Base-by-base conservation (phyloP, 2,329 filamentous ascomycete genomes). In the Leptographium wingfieldii region DNA sequence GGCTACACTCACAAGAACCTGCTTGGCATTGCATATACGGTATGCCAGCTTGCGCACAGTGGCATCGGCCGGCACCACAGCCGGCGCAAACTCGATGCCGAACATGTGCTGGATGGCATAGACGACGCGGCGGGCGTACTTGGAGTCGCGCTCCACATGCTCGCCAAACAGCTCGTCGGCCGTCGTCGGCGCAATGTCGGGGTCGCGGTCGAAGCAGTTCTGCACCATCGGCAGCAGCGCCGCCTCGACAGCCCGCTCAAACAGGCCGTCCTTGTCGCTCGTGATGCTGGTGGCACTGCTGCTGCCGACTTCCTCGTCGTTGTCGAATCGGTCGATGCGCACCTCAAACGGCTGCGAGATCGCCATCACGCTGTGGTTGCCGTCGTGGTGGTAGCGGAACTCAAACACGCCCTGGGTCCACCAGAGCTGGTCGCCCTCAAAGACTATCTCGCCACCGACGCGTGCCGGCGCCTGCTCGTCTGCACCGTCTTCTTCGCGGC, bases 101-200 rank as follows among this genome's bases (percentile, higher is more conserved):
- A 99, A 95, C 91, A 96, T 96, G 70, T 95, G 88, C 64, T 89
- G 87, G 33, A 99, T 90, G 5, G 92, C 94, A 71, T 95, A 97
- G 0, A 97, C 92, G 12, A 97, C 88, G 51, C 94, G 78, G 72
- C 85, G 89, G 0, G 92, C 87, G 67, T 91, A 97, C 72, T 95
- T 96, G 64, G 86, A 83, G 65, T 96, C 88, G 29, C 91, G 79
- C 68, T 96, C 91, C 1, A 96, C 88, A 49, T 92, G 78, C 55
- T 83, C 84, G 0, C 94, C 94, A 70, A 96, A 99, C 3, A 83
- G 77, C 69, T 97, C 92, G 11, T 92, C 87, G 0, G 84, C 78
- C 2, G 82, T 86, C 60, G 82, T 83, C 0, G 92, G 94, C 1
- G 94, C 92, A 68, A 97, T 91, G 58, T 96, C 88, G 0, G 90